These are phyloP conservation scores for Melanomma pulvis-pyrius DNA, from an alignment of 495 filamentous ascomycete species.

Conservation along the genomic window DNA sequence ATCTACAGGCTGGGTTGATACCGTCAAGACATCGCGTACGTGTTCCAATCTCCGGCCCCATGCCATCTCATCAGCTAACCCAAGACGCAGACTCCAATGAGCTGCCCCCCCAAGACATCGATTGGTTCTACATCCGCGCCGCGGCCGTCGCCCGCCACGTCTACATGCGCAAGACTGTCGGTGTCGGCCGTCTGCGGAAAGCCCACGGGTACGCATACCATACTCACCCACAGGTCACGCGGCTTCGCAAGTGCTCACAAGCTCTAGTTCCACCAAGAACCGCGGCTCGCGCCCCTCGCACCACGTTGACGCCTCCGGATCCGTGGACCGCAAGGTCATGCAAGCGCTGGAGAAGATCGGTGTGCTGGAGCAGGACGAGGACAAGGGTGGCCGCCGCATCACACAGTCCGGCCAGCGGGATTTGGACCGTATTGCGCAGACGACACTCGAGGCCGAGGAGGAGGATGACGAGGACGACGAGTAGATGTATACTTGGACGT, in stretches of 20 bases:
- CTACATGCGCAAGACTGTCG: conserved; percentile 98
- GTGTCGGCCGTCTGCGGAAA: conserved; percentile 89
- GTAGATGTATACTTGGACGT: conserved; percentile 32
- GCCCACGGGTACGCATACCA: conserved; percentile 63
- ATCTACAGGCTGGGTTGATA: conserved; percentile 88
- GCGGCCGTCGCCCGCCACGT: conserved; percentile 95
- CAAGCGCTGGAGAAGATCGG: conserved; percentile 99
- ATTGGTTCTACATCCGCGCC: conserved; percentile 93
- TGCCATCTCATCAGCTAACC: not conserved
- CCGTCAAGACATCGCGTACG: conserved; percentile 85
- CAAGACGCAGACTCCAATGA: conserved; percentile 66
- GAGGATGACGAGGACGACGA: conserved; percentile 63
- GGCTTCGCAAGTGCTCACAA: no score
- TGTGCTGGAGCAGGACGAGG: conserved; percentile 93
- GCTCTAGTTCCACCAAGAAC: conserved; percentile 79
- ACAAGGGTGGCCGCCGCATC: conserved; percentile 95
- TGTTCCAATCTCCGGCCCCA: not conserved
- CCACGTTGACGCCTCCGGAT: conserved; percentile 93
- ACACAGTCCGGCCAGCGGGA: conserved; percentile 97
- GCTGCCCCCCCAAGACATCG: conserved; percentile 71
- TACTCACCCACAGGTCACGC: not conserved
- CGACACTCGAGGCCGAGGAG: conserved; percentile 69
- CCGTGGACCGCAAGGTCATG: conserved; percentile 93
- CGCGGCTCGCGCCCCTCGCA: conserved; percentile 87
- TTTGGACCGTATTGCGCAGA: conserved; percentile 90